These are phyloP conservation scores for Penicillium sp. DNA, from an alignment of 2,329 filamentous ascomycete genomes.

Conservation along the genomic window DNA sequence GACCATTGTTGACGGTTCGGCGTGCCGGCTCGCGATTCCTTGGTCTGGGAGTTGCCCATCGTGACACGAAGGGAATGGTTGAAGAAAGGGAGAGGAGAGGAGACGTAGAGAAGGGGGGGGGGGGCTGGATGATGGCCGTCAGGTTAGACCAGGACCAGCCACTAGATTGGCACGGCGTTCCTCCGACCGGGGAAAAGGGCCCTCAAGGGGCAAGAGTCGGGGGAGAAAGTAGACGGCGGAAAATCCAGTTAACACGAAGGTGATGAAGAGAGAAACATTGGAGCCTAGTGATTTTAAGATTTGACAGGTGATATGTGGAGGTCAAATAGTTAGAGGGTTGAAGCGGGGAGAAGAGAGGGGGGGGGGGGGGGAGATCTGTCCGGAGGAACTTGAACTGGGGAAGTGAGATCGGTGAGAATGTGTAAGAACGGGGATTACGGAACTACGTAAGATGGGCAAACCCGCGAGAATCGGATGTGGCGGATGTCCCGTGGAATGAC, in stretches of 20 bases:
- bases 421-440: slow-evolving; percentile 11
- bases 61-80: slow-evolving; percentile 8
- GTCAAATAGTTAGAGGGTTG: slow-evolving; percentile 12
- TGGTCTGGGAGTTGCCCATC: slow-evolving; percentile 54
- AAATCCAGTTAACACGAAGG: slow-evolving; percentile 9
- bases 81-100: neutral
- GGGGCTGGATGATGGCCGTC: neutral
- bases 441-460: slow-evolving; percentile 16
- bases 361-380: slow-evolving; percentile 7
- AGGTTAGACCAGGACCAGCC: slow-evolving; percentile 1
- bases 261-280: slow-evolving; percentile 4
- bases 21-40: slow-evolving; percentile 46
- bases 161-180: slow-evolving; percentile 13
- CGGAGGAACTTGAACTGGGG: slow-evolving; percentile 28
- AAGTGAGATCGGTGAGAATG: slow-evolving; percentile 24
- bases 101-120: neutral
- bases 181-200: slow-evolving; percentile 18
- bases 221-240: slow-evolving; percentile 3
- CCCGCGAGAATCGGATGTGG: slow-evolving; percentile 18
- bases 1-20: slow-evolving; percentile 38
- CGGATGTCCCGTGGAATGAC: slow-evolving; percentile 13
- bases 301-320: slow-evolving; percentile 15
- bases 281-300: slow-evolving; percentile 1
- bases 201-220: slow-evolving; percentile 15
- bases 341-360: slow-evolving; percentile 16